Evolutionary conservation across 2,329 filamentous ascomycete species (phyloP).

Genomic region (Penicillium sp.): DNA sequence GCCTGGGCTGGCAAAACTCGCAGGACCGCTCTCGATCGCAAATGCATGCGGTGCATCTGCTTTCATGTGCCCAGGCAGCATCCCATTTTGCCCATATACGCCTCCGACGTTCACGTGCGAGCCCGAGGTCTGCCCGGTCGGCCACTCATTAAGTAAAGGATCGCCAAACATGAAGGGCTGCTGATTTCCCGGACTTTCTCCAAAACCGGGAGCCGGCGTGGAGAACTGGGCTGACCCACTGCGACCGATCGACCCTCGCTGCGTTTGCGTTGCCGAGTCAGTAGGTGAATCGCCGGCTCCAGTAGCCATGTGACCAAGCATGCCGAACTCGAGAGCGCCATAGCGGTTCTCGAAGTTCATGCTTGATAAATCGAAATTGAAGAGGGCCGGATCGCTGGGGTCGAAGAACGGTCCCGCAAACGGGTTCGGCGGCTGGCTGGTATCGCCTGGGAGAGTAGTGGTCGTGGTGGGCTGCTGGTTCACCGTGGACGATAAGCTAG

Average conservation of each 20-base stretch:
- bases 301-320: constrained; percentile 94
- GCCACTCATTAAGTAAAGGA: constrained; percentile 44
- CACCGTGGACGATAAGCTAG: constrained; percentile 36
- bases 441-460: constrained; percentile 47
- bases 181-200: constrained; percentile 43
- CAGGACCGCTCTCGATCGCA: constrained; percentile 56
- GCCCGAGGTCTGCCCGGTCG: constrained; percentile 34
- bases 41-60: constrained; percentile 52
- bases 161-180: constrained; percentile 46
- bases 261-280: constrained; percentile 51
- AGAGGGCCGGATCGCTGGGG: constrained; percentile 82
- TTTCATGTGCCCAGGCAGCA: constrained; percentile 42
- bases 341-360: constrained; percentile 96
- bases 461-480: constrained; percentile 46
- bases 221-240: constrained; percentile 41
- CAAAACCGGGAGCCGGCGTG: constrained; percentile 39
- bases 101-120: constrained; percentile 33
- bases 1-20: constrained; percentile 54
- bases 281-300: constrained; percentile 74
- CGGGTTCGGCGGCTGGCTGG: constrained; percentile 35
- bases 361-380: constrained; percentile 92
- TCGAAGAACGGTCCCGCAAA: constrained; percentile 67
- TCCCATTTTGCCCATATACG: constrained; percentile 35
- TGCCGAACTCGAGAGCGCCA: constrained; percentile 89
- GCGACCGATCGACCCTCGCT: constrained; percentile 44